These are phyloP conservation scores for Aurinia saxatilis DNA, from an alignment of 345 rosid species.

Conservation along the genomic window DNA sequence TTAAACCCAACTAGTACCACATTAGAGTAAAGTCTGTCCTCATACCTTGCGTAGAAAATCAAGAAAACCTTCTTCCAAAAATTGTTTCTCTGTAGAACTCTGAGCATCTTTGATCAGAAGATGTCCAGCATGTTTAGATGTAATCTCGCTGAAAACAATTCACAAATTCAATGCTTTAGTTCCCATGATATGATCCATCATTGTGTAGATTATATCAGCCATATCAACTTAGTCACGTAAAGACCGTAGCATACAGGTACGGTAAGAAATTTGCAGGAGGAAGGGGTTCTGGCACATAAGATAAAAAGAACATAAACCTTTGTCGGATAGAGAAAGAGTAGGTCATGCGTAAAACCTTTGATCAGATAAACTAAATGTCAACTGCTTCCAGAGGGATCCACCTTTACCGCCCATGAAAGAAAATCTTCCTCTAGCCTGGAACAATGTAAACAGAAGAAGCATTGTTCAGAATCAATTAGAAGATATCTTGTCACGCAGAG, in stretches of 20 bases:
- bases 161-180: not conserved
- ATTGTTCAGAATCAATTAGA: not conserved
- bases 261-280: not conserved
- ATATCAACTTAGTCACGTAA: not conserved
- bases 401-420: conserved; percentile 96
- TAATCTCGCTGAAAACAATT: conserved; percentile 29
- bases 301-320: conserved; percentile 20
- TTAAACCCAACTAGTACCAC: not conserved
- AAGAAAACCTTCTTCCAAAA: conserved; percentile 68
- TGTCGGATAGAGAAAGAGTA: conserved; percentile 26
- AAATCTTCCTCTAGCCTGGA: conserved; percentile 81
- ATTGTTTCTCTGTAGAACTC: conserved; percentile 35
- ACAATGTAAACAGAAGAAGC: not conserved
- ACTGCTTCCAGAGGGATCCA: conserved; percentile 90
- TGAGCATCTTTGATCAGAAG: conserved; percentile 53
- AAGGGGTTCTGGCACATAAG: conserved; percentile 11
- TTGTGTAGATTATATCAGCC: not conserved
- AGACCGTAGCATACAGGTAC: conserved; percentile 1
- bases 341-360: conserved; percentile 48
- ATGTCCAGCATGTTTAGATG: conserved; percentile 45
- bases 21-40: not conserved
- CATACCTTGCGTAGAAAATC: conserved; percentile 69
- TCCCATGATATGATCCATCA: not conserved
- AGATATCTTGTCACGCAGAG: not conserved
- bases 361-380: conserved; percentile 71